Conservation (phyloP, 768 basidiomycete species). For the Collybiopsis confluens region DNA sequence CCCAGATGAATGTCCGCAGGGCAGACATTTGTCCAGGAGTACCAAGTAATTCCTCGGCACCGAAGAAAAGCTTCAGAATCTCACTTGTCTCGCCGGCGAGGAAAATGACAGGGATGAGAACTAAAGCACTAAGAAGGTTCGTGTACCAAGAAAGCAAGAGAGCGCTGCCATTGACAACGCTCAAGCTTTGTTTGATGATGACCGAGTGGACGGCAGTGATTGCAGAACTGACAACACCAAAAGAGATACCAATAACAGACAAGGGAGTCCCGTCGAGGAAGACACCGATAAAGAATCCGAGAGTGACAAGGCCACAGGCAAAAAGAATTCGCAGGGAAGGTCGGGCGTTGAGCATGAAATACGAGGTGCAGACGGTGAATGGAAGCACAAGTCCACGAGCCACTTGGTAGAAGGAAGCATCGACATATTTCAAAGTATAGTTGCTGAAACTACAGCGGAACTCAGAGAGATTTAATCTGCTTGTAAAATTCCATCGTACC, state of each 20-base stretch:
- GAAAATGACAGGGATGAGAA: slow-evolving; percentile 69
- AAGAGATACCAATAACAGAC: slow-evolving; percentile 62
- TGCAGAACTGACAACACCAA: slow-evolving; percentile 81
- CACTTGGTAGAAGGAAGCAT: slow-evolving; percentile 93
- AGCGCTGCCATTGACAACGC: slow-evolving; percentile 78
- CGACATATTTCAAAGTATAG: slow-evolving; percentile 89
- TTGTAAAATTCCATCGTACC: slow-evolving; percentile 43
- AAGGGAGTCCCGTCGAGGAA: slow-evolving; percentile 68
- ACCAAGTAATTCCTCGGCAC: slow-evolving; percentile 31
- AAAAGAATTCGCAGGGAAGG: slow-evolving; percentile 73
- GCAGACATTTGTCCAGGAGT: slow-evolving; percentile 39
- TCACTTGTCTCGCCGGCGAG: slow-evolving; percentile 72
- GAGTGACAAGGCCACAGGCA: slow-evolving; percentile 77
- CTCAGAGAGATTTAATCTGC: not conserved
- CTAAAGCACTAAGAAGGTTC: slow-evolving; percentile 72
- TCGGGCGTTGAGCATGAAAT: slow-evolving; percentile 66
- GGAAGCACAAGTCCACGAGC: slow-evolving; percentile 92
- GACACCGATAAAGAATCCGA: slow-evolving; percentile 89
- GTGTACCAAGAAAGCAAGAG: slow-evolving; percentile 89
- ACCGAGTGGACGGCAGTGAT: slow-evolving; percentile 90
- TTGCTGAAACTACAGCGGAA: slow-evolving; percentile 68
- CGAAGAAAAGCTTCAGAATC: slow-evolving; percentile 57
- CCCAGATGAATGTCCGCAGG: slow-evolving; percentile 68
- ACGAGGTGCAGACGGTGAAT: slow-evolving; percentile 88
- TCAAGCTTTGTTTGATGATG: slow-evolving; percentile 85